These are phyloP conservation scores for Ustilago tritici DNA, from an alignment of 1,284 basidiomycete genomes.

Conservation along the genomic window DNA sequence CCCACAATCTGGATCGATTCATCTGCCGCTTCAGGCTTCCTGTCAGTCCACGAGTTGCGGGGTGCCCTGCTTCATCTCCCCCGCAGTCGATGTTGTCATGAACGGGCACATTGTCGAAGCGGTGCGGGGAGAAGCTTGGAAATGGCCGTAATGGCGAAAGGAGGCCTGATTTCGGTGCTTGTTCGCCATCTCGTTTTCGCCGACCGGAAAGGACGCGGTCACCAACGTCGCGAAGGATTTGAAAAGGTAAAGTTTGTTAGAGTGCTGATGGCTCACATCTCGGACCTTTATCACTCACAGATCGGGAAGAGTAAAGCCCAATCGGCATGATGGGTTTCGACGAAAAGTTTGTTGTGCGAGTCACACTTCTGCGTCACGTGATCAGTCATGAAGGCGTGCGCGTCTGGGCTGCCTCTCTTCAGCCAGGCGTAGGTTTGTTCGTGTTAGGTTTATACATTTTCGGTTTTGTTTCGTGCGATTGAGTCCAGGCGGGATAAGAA, in stretches of 20 bases:
- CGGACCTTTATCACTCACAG: no score
- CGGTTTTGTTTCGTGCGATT: no score
- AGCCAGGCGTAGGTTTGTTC: no score
- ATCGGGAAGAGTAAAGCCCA: neutral
- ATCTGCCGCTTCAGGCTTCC: slow-evolving; percentile 13
- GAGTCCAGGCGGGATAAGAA: no score
- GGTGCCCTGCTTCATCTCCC: slow-evolving; percentile 11
- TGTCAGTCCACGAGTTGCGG: slow-evolving; percentile 21
- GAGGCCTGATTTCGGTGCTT: slow-evolving; percentile 13
- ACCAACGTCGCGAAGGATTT: neutral
- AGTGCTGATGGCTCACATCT: no score
- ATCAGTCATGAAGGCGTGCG: no score
- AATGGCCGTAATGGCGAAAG: slow-evolving; percentile 7
- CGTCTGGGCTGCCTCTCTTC: no score
- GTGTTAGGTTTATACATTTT: no score
- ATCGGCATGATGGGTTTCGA: no score
- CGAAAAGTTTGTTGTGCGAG: no score
- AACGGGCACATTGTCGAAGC: neutral
- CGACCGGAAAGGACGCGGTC: slow-evolving; percentile 26
- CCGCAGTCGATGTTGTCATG: neutral
- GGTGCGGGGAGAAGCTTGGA: neutral
- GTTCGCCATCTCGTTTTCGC: neutral
- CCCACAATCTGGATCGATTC: slow-evolving; percentile 21
- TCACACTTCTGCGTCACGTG: no score
- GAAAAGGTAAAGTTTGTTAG: no score